Evolutionary conservation across 129 eudicot genomes (phyloP), one percentile per base, ranked within the genome.

Genomic region (Flaveria brownii): DNA sequence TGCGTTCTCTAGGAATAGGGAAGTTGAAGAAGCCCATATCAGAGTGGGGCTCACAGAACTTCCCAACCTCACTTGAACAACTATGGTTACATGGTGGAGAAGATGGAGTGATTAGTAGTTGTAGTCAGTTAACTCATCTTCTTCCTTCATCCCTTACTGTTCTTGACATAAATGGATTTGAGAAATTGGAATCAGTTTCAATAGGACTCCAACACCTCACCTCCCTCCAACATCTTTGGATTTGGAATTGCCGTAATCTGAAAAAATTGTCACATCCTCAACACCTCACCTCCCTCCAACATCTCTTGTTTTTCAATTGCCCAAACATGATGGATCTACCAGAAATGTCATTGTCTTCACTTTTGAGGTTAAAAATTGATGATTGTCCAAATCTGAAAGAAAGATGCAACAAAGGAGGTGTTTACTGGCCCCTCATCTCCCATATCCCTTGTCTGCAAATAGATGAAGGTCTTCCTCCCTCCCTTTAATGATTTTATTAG

Each of bases 311-410:
- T 20, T 20, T 0, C 43, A 2, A 16, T 1, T 78, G 76, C 56
- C 82, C 82, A 52, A 71, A 61, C 62, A 68, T 79, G 36, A 55
- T 0, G 49, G 23, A 68, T 18, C 7, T 60, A 55, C 65, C 73
- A 14, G 66, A 71, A 49, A 20, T 7, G 20, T 41, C 22, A 56
- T 47, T 79, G 30, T 41, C 76, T 41, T 41, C 64, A 39, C 71
- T 78, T 22, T 10, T 65, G 42, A 47, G 54, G 8, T 65, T 78
- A 14, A 2, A 1, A 8, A 57, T 78, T 9, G 0, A 0, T 0
- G 2, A 9, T 4, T 57, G 77, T 45, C 63, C 77, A 70, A 47
- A 70, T 14, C 28, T 71, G 64, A 13, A 70, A 15, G 70, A 70
- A 42, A 78, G 51, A 43, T 30, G 10, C 42, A 56, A 71, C 6